Conservation (phyloP, 768 basidiomycete species). For the Auricularia sp. region DNA sequence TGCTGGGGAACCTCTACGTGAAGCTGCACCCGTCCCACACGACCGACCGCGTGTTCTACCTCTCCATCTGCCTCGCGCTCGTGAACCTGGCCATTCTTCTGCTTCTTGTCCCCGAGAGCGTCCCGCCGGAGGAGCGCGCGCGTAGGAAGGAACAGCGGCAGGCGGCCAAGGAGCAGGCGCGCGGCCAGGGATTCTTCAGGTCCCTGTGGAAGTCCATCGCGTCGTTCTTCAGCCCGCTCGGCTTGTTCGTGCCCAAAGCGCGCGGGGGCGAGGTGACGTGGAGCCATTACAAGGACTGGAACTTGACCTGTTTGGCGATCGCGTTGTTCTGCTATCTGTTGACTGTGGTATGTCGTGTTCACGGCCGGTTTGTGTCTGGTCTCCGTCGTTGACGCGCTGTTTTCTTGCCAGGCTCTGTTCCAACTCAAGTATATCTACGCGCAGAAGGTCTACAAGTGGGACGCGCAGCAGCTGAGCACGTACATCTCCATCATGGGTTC, state of each 20-base stretch:
- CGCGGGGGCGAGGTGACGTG: constrained; percentile 14
- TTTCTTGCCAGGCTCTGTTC: constrained; percentile 43
- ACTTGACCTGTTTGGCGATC: constrained; percentile 56
- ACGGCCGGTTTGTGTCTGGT: not conserved
- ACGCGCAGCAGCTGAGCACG: constrained; percentile 54
- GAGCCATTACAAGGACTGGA: constrained; percentile 50
- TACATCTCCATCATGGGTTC: constrained; percentile 65
- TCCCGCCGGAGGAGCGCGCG: constrained; percentile 32
- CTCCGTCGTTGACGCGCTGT: not conserved
- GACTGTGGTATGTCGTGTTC: constrained; percentile 40
- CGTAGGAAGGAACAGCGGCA: constrained; percentile 3
- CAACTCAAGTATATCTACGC: constrained; percentile 73
- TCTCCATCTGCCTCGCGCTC: constrained; percentile 27
- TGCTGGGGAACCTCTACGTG: constrained; percentile 48
- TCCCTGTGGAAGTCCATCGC: constrained; percentile 14
- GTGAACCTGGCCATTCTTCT: constrained; percentile 48
- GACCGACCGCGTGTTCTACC: constrained; percentile 45
- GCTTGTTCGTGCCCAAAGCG: constrained; percentile 54
- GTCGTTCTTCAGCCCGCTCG: constrained; percentile 52
- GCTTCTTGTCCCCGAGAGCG: constrained; percentile 42
- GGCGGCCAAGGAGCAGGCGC: constrained; percentile 14
- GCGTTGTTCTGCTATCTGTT: constrained; percentile 55
- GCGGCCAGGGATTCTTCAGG: constrained; percentile 21
- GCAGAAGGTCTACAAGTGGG: constrained; percentile 61
- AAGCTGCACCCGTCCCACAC: constrained; percentile 28